These are phyloP conservation scores for Starmerella vitae DNA, from an alignment of 805 yeast genomes.

Conservation along the genomic window DNA sequence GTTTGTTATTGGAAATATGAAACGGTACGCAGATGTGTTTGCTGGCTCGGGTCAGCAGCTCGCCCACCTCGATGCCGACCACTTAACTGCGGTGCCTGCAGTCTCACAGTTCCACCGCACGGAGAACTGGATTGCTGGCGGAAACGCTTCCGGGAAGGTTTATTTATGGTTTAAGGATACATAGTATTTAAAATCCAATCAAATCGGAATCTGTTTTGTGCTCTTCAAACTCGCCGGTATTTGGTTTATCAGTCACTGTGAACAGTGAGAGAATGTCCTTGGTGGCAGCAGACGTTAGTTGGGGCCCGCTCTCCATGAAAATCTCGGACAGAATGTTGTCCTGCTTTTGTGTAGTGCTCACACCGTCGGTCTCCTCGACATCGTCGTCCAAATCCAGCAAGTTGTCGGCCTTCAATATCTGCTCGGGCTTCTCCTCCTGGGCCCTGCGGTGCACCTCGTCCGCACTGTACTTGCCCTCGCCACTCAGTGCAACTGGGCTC, in stretches of 20 bases:
- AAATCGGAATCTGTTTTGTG: too few species aligned
- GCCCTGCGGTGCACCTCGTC: slow-evolving; percentile 35
- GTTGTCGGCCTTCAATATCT: slow-evolving; percentile 31
- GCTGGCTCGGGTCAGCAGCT: slow-evolving; percentile 61
- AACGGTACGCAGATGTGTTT: slow-evolving; percentile 70
- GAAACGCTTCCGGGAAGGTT: slow-evolving; percentile 84
- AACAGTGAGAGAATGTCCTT: slow-evolving; percentile 40
- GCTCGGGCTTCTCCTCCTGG: slow-evolving; percentile 67
- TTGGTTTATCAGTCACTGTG: too few species aligned
- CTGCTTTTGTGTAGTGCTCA: slow-evolving; percentile 17
- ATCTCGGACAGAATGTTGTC: slow-evolving; percentile 21
- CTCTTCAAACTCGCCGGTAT: too few species aligned
- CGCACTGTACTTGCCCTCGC: slow-evolving; percentile 29
- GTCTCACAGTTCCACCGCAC: slow-evolving; percentile 73
- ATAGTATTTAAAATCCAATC: too few species aligned
- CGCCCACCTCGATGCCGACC: slow-evolving; percentile 52
- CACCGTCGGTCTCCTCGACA: slow-evolving; percentile 8
- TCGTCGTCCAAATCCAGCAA: slow-evolving; percentile 71
- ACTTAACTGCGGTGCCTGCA: slow-evolving; percentile 86
- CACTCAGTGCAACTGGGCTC: slow-evolving; percentile 37
- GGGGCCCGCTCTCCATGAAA: slow-evolving; percentile 17
- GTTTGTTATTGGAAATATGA: slow-evolving; percentile 90
- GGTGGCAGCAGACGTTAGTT: slow-evolving; percentile 20
- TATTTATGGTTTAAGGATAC: slow-evolving; percentile 49
- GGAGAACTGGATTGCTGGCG: slow-evolving; percentile 84